Base-by-base conservation (phyloP, 208 protist genomes). In the Crithidia sp. region DNA sequence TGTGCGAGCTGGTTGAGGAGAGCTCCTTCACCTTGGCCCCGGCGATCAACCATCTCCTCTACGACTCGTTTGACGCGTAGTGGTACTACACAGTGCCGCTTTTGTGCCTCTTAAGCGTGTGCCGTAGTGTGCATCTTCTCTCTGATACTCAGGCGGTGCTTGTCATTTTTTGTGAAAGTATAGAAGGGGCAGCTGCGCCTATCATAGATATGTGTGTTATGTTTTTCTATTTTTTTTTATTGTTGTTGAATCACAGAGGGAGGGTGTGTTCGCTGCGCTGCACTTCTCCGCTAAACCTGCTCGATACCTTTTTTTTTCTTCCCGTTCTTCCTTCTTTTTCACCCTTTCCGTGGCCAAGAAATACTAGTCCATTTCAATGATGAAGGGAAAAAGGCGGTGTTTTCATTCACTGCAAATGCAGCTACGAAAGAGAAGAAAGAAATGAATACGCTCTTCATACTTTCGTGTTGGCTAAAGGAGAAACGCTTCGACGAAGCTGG, bases 1-100 rank as follows among this genome's bases (percentile, higher is more conserved):
- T 95, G 41, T 95, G 89, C 69, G 91, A 97, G 81, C 58, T 92
- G 58, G 76, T 97, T 19, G 89, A 94, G 67, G 88, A 95, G 19
- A 55, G 45, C 37, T 88, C 74, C 1, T 94, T 93, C 68, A 75
- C 82, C 36, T 71, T 94, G 39, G 70, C 84, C 9, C 77, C 83
- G 7, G 85, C 82, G 16, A 83, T 96, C 41, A 88, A 86, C 47
- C 83, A 87, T 52, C 77, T 96, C 9, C 67, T 94, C 44, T 94
- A 94, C 62, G 84, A 85, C 67, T 77, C 82, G 13, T 87, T 90
- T 19, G 87, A 82, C 47, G 50, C 41, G 58, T 81, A 76, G 40
- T 47, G 36, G 54, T 37, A 66, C 47, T 67, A 63, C 67, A 3
- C 44, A 0, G 7, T 47, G 55, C 4, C 41, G 41, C 13, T 43